Conservation (phyloP, 169 alveolate genomes). For the Miamiensis avidus region DNA sequence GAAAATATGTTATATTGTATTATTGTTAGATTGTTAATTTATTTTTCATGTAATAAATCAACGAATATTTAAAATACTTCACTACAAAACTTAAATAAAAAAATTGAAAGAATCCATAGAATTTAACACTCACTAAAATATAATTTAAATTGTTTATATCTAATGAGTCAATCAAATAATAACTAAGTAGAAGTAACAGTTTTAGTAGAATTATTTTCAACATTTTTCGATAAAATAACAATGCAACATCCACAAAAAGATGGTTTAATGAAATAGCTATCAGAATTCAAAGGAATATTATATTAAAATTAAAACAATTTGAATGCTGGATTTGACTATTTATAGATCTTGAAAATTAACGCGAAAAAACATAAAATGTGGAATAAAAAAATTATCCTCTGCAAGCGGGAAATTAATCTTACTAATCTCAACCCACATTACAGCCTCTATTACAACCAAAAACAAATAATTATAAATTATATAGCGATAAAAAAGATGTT, state of each 20-base stretch:
- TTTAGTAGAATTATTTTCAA: slow-evolving; percentile 49
- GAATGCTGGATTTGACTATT: slow-evolving; percentile 6
- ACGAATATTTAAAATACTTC: too few relatives aligned
- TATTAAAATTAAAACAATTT: slow-evolving; percentile 17
- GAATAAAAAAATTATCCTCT: too few relatives aligned
- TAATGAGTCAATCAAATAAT: not conserved
- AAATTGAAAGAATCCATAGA: too few relatives aligned
- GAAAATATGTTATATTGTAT: too few relatives aligned
- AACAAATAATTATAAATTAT: too few relatives aligned
- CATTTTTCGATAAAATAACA: slow-evolving; percentile 25
- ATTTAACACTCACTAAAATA: too few relatives aligned
- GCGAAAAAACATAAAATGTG: too few relatives aligned
- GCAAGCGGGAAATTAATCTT: too few relatives aligned
- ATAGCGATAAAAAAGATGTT: not conserved
- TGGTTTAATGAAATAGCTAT: slow-evolving; percentile 12
- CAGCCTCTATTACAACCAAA: not conserved
- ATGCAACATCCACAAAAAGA: slow-evolving; percentile 18
- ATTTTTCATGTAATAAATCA: too few relatives aligned
- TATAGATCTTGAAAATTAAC: not conserved
- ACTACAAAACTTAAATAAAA: too few relatives aligned
- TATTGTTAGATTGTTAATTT: too few relatives aligned
- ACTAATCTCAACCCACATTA: not conserved
- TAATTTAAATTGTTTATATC: too few relatives aligned
- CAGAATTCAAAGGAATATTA: slow-evolving; percentile 7
- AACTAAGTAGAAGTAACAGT: slow-evolving; percentile 39